These are phyloP conservation scores for Letharia lupina DNA, from an alignment of 495 filamentous ascomycete species.

Conservation along the genomic window DNA sequence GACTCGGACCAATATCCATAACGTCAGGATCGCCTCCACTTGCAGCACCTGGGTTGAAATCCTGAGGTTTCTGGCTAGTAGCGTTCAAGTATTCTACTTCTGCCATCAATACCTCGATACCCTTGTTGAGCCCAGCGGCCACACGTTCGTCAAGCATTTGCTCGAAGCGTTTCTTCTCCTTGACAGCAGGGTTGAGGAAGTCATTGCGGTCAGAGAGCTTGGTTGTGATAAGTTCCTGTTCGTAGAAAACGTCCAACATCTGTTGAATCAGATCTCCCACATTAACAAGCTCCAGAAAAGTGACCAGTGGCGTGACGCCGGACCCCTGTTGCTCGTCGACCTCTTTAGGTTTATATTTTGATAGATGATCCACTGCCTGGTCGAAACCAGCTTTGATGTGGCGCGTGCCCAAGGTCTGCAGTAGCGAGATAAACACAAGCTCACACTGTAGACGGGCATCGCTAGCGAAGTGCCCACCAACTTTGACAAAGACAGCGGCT, in stretches of 20 bases:
- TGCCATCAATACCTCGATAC: slow-evolving; percentile 96
- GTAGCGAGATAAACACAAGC: slow-evolving; percentile 73
- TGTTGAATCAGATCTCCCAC: slow-evolving; percentile 97
- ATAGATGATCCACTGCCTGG: slow-evolving; percentile 84
- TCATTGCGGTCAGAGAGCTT: slow-evolving; percentile 87
- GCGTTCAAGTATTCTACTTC: slow-evolving; percentile 94
- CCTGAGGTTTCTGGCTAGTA: slow-evolving; percentile 74
- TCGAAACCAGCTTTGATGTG: slow-evolving; percentile 89
- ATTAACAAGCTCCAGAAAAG: slow-evolving; percentile 95
- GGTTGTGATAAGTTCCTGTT: slow-evolving; percentile 77
- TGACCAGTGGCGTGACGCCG: slow-evolving; percentile 85
- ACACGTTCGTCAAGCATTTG: slow-evolving; percentile 98
- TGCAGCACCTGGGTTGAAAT: slow-evolving; percentile 73
- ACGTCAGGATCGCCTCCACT: slow-evolving; percentile 38
- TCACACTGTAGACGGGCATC: slow-evolving; percentile 88
- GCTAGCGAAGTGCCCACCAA: slow-evolving; percentile 69
- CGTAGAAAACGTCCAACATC: slow-evolving; percentile 99
- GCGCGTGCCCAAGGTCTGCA: slow-evolving; percentile 73
- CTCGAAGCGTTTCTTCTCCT: slow-evolving; percentile 97
- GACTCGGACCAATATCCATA: slow-evolving; percentile 72
- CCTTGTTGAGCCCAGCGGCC: slow-evolving; percentile 90
- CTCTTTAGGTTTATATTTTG: slow-evolving; percentile 83
- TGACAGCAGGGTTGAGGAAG: slow-evolving; percentile 81
- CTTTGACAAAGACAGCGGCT: slow-evolving; percentile 66
- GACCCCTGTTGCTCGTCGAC: slow-evolving; percentile 59